Percentiles rank a stretch among this genome's conserved stretches.
These are phyloP conservation scores for Talaromyces adpressus DNA, from an alignment of 495 filamentous ascomycete genomes.

Conservation along the genomic window DNA sequence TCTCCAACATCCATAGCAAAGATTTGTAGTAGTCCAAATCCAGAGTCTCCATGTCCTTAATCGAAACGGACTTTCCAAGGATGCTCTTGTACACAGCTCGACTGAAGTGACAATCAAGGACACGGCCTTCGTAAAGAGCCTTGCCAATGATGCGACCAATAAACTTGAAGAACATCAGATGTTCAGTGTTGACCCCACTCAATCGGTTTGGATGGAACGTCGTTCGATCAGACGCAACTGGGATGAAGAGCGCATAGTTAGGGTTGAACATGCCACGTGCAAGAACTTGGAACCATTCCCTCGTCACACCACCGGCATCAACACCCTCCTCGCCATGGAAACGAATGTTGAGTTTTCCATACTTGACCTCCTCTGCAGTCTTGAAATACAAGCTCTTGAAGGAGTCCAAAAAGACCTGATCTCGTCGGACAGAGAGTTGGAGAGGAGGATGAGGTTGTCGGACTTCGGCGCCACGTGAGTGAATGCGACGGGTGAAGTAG, in stretches of 20 bases:
- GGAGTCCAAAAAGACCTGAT: slow-evolving; percentile 96
- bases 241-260: slow-evolving; percentile 92
- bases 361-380: slow-evolving; percentile 90
- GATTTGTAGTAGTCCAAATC: slow-evolving; percentile 99
- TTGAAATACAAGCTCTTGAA: slow-evolving; percentile 97
- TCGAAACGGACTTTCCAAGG: slow-evolving; percentile 84
- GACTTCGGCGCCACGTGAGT: slow-evolving; percentile 61
- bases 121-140: slow-evolving; percentile 90
- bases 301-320: slow-evolving; percentile 93
- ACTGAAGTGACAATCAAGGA: slow-evolving; percentile 98
- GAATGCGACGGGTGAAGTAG: slow-evolving; percentile 92
- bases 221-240: slow-evolving; percentile 94
- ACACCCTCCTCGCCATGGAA: slow-evolving; percentile 98
- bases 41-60: slow-evolving; percentile 99
- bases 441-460: slow-evolving; percentile 66
- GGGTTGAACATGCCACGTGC: slow-evolving; percentile 98
- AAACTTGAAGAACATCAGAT: slow-evolving; percentile 98
- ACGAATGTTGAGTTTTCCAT: slow-evolving; percentile 92
- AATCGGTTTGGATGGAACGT: slow-evolving; percentile 97
- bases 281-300: slow-evolving; percentile 99
- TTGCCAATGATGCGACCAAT: slow-evolving; percentile 98
- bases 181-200: slow-evolving; percentile 89
- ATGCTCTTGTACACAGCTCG: slow-evolving; percentile 97
- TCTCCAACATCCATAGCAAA: slow-evolving; percentile 97
- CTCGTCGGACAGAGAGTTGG: slow-evolving; percentile 83